A percentile compares a stretch with the other conserved stretches of the same genome.
These are phyloP conservation scores for Stagonosporopsis cucurbitacearum DNA, from an alignment of 2,329 filamentous ascomycete genomes.

Conservation along the genomic window DNA sequence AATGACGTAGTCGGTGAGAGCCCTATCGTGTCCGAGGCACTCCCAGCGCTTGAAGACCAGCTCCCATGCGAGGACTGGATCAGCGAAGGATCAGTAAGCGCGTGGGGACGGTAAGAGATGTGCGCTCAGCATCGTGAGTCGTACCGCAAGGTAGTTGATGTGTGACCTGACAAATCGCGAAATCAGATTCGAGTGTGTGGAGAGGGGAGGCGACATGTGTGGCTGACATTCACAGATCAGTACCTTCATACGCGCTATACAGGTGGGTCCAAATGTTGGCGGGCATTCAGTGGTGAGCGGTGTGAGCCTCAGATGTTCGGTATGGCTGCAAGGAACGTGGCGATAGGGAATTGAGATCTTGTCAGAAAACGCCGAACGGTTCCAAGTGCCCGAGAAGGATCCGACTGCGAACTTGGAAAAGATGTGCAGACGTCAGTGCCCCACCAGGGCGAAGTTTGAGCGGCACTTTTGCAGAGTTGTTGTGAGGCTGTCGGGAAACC, in stretches of 20 bases:
- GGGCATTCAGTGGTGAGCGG: conserved; percentile 7
- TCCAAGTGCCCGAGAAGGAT: conserved; percentile 10
- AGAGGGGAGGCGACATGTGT: not conserved
- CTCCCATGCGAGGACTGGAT: conserved; percentile 1
- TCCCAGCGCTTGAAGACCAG: conserved; percentile 8
- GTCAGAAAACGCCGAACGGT: conserved; percentile 17
- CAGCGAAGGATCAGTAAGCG: conserved; percentile 16
- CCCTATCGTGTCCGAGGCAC: conserved; percentile 17
- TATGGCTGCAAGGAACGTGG: not conserved
- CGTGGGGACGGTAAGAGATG: conserved; percentile 4
- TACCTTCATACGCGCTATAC: not conserved
- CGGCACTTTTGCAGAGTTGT: conserved; percentile 2
- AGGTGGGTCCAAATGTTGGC: not conserved
- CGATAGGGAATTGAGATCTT: conserved; percentile 4
- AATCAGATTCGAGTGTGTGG: not conserved
- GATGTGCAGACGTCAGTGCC: conserved; percentile 16
- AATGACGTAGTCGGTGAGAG: conserved; percentile 34
- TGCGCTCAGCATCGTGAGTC: conserved; percentile 13
- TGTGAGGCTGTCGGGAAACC: conserved; percentile 10
- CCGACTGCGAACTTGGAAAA: conserved; percentile 5
- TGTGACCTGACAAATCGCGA: conserved; percentile 9
- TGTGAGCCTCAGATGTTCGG: conserved; percentile 16
- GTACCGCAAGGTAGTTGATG: not conserved
- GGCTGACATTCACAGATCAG: not conserved
- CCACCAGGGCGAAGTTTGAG: not conserved